These are phyloP conservation scores for Atkinsonella hypoxylon DNA, from an alignment of 2,329 filamentous ascomycete species.

Conservation along the genomic window DNA sequence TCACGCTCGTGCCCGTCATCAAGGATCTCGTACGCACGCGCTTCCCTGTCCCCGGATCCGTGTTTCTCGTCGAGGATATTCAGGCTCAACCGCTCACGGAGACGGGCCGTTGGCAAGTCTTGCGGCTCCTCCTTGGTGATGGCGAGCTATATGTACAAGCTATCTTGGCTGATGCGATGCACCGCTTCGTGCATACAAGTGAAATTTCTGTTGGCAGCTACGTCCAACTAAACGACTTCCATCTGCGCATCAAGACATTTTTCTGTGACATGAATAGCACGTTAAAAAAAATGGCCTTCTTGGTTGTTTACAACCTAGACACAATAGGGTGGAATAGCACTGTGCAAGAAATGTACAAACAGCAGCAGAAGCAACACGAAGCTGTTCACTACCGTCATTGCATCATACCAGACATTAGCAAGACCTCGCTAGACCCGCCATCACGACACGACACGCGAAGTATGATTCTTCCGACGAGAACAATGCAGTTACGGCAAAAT, in stretches of 20 bases:
- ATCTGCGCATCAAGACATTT: conserved; percentile 18
- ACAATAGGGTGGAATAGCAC: conserved; percentile 37
- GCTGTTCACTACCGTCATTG: not conserved
- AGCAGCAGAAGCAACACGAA: not conserved
- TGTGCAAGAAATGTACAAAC: conserved; percentile 16
- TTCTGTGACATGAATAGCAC: not conserved
- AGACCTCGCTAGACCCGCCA: too few relatives aligned
- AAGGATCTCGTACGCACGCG: too few relatives aligned
- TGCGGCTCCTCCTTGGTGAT: conserved; percentile 39
- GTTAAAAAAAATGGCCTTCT: conserved; percentile 25
- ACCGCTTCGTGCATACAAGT: conserved; percentile 33
- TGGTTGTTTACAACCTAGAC: conserved; percentile 32
- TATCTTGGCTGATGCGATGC: conserved; percentile 31
- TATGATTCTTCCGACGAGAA: not conserved
- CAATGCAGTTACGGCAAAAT: not conserved
- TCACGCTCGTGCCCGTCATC: too few relatives aligned
- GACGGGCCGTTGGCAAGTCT: conserved; percentile 27
- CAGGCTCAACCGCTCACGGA: conserved; percentile 23
- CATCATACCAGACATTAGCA: too few relatives aligned
- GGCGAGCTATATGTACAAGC: conserved; percentile 43
- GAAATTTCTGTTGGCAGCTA: conserved; percentile 37
- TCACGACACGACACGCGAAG: not conserved
- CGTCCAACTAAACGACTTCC: conserved; percentile 32
- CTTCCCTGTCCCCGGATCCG: too few relatives aligned
- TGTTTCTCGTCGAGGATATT: conserved; percentile 39